Evolutionary conservation across 2,329 filamentous ascomycete genomes (phyloP), one percentile per base, ranked within the genome.

Genomic region (Colletotrichum navitas): DNA sequence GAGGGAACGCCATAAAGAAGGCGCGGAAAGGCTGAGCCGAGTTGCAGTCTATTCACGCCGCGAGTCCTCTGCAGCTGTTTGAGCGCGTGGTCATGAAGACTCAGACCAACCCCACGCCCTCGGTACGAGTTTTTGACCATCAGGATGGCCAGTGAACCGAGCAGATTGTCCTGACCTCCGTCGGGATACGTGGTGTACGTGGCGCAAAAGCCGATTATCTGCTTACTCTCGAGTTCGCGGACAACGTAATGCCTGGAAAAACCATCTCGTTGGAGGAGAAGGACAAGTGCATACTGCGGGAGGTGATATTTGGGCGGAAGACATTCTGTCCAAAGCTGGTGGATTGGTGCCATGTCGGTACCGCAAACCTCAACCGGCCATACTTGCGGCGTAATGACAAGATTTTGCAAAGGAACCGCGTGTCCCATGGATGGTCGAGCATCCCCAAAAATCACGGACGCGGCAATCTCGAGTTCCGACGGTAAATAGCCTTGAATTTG

Each of bases 161-260:
- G 82, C 51, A 89, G 80, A 43, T 83, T 83, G 73, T 88, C 85
- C 26, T 83, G 84, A 49, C 82, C 84, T 73, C 84, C 84, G 73
- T 89, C 86, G 56, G 85, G 83, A 77, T 87, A 90, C 5, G 86
- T 88, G 39, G 88, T 86, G 76, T 88, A 90, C 11, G 88, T 90
- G 12, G 88, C 88, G 75, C 88, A 90, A 73, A 90, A 90, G 0
- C 88, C 89, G 47, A 90, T 76, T 32, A 88, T 74, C 45, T 82
- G 80, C 10, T 77, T 78, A 3, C 78, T 83, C 14, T 77, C 78
- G 2, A 85, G 82, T n/a, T 86, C 83, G 60, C 84, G 84, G 36
- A 90, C 86, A 39, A 89, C 80, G 73, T 88, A 88, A 77, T 90
- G 87, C 81, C 86, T 87, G 11, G 84, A 83, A 73, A 88, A 90